Evolutionary conservation across 1,139 yeast species (phyloP), one percentile per base, ranked within the genome.

Genomic region (Debaryomycetaceae sp.): DNA sequence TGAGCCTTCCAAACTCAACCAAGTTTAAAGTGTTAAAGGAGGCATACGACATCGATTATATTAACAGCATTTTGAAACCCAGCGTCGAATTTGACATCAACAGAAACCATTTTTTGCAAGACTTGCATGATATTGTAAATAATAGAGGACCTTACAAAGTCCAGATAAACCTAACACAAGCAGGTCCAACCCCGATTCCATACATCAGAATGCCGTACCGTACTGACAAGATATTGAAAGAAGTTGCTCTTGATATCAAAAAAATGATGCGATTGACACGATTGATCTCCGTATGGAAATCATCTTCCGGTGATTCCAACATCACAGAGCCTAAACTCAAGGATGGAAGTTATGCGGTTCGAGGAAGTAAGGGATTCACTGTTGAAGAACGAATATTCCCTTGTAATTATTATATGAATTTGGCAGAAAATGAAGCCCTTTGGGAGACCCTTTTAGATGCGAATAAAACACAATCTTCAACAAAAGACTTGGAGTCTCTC

Each of bases 131-230:
- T 1, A 53, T 53, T 0, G 58, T 70, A 11, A 58, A 61, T 35
- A 55, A 57, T 13, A 63, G 59, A 39, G 78, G 78, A 0, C 77
- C 78, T 0, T 61, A 46, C 34, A 54, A 57, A 36, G 73, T 70
- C 8, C 59, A 55, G 34, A 55, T 70, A 5, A 44, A 57, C 14
- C 39, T 45, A 17, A 64, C 69, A 2, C 48, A 52, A 30, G 65
- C 75, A 0, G 77, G 74, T 0, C 55, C 63, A 1, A 47, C 56
- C 18, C 47, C 56, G 2, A 54, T 68, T 5, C 66, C 69, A 1
- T 67, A 44, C 44, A 41, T 70, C 5, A 47, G 52, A 31, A 42
- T 58, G 22, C 75, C 76, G 0, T 55, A 51, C 17, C 49, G 55
- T 0, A 41, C 53, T 13, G 41, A 41, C 3, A 39, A 41, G 3